Base-by-base conservation (phyloP, 164 flowering plant species). In the Aristolochia fimbriata region DNA sequence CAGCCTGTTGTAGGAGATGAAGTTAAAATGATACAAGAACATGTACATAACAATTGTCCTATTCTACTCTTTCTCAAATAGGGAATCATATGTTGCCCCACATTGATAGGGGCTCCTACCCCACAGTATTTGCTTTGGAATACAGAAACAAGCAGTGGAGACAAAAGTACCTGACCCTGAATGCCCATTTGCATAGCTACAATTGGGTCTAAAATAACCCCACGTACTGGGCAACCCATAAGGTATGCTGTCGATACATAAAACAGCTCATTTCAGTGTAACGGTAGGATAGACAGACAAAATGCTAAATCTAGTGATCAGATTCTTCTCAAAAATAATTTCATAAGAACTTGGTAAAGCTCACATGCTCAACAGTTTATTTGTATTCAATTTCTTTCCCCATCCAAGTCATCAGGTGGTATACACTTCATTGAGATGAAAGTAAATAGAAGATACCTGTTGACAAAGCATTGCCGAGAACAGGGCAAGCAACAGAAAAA, bases 151-250 rank as follows among this genome's bases (percentile, higher is more conserved):
- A 1, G 31, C 45, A 56, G 7, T 56, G 19, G 53, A 50, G n/a
- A 9, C 0, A 2, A 22, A 22, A 1, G 5, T 79, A 92, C 98
- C 95, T 88, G 96, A 37, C 98, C 96, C 64, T 87, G 96, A 70
- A 85, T 88, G 47, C 96, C 96, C 96, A 92, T 88, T 71, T 88
- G 96, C 87, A 92, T 78, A 53, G 98, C 98, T 71, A 81, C 86
- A 60, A 92, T 78, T 51, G 98, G 98, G 59, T 89, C 93, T 69
- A 92, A 71, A 67, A 92, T 89, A 57, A 92, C 98, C 41, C 98
- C 98, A 30, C 98, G 96, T 62, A 92, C 76, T 23, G 98, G 96
- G 73, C 98, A 92, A 53, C 96, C 98, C 98, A 89, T 80, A 16
- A 92, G 85, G 66, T 92, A 89, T 45, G 96, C 96, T 92, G 91